Evolutionary conservation across 1,284 basidiomycete genomes (phyloP), one percentile per base, ranked within the genome.

Genomic region (Sanghuangporus weigelae): DNA sequence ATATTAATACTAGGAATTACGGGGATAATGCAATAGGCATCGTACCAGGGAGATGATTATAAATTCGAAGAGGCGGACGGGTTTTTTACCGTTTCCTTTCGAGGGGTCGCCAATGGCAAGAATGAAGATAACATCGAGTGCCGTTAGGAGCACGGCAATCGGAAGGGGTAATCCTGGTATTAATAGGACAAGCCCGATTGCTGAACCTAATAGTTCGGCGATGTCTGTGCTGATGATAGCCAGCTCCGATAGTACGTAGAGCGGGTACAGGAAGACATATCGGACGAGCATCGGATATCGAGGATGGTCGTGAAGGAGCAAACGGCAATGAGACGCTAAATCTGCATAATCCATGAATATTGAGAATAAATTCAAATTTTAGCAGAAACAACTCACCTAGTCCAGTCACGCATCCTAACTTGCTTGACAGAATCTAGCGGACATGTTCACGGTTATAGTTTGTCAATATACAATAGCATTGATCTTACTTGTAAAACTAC

Each of bases 101-200:
- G 87, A 72, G 12, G 85, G 85, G 69, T 89, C 85, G 5, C 82
- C 78, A 65, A 90, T 74, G 2, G 81, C 81, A 55, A 90, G 81
- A 49, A 95, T 80, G 62, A 97, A 71, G 61, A 98, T 78, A 14
- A 96, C 93, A 72, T 98, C 95, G 39, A 82, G 80, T 0, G 88
- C 88, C 1, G 95, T 97, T 66, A 96, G 80, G 50, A 96, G 79
- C 1, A 96, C 91, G 44, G 89, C 90, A 1, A 85, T 90, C 82
- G 86, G 95, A 5, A 95, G 78, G 35, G 93, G 85, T 8, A 96
- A 77, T 39, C 76, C 77, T 0, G 95, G 94, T 71, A 96, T 93
- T 48, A 96, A 80, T 75, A 96, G 77, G 71, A 86, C 87, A 54
- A 96, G 77, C 0, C 88, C 90, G 62, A 93, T 91, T 1, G 89